phyloP scores from a whole-genome alignment of 495 filamentous ascomycete species.

The Talaromyces stipitatus region DNA sequence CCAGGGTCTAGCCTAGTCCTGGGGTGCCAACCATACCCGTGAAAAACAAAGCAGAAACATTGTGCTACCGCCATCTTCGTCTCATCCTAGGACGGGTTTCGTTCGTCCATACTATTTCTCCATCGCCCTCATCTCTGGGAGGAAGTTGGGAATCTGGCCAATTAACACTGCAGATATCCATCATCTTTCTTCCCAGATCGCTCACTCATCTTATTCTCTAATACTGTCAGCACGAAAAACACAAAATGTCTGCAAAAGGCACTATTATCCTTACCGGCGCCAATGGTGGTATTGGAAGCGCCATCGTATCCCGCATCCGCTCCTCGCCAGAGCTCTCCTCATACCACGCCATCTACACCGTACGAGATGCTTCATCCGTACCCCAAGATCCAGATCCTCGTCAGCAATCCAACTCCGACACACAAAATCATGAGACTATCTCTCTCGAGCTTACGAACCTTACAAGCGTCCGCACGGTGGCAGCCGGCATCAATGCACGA shows the following conservation, averaged over 20 bases:
- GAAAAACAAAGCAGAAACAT: too few relatives aligned
- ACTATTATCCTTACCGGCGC: slow-evolving; percentile 40
- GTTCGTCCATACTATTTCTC: too few relatives aligned
- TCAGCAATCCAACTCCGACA: slow-evolving; percentile 5
- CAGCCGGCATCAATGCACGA: slow-evolving; percentile 13
- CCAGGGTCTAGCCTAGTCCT: too few relatives aligned
- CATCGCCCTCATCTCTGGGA: too few relatives aligned
- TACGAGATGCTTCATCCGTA: slow-evolving; percentile 23
- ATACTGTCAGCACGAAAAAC: background rate
- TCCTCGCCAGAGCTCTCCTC: slow-evolving; percentile 16
- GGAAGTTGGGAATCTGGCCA: background rate
- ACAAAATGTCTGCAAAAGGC: slow-evolving; percentile 8
- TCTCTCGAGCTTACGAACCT: slow-evolving; percentile 31
- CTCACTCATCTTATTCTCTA: background rate
- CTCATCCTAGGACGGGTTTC: too few relatives aligned
- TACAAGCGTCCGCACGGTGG: slow-evolving; percentile 26
- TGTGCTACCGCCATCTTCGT: too few relatives aligned
- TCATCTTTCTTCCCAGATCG: background rate
- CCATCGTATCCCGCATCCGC: slow-evolving; percentile 25
- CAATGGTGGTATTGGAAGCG: slow-evolving; percentile 31
- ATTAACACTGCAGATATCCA: background rate
- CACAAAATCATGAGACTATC: slow-evolving; percentile 25
- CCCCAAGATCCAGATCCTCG: background rate
- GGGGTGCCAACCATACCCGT: too few relatives aligned
- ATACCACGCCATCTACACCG: slow-evolving; percentile 31